Conservation (phyloP, 768 basidiomycete genomes). For the Cystobasidium tubakii region DNA sequence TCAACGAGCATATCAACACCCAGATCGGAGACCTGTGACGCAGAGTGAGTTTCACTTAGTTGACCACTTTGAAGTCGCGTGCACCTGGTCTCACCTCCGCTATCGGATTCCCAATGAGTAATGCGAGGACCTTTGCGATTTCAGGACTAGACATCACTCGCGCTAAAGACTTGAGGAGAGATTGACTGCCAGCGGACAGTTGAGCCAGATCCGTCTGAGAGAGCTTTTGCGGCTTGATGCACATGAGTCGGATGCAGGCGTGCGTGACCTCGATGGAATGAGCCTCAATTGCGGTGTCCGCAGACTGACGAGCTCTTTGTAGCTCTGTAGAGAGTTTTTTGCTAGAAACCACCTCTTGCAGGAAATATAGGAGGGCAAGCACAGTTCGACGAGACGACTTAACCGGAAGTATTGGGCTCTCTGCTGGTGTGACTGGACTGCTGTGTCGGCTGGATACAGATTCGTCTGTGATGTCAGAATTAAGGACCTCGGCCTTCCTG, state of each 20-base stretch:
- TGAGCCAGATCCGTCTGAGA: constrained; percentile 35
- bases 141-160: neutral
- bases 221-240: constrained; percentile 38
- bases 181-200: constrained; percentile 24
- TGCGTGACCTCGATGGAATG: neutral
- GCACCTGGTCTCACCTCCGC: neutral
- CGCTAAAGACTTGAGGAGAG: neutral
- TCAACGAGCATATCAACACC: neutral
- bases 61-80: too few species aligned
- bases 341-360: constrained; percentile 47
- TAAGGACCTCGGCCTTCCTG: constrained; percentile 55
- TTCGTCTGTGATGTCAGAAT: constrained; percentile 46
- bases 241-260: neutral
- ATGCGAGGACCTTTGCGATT: neutral
- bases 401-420: constrained; percentile 50
- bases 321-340: constrained; percentile 40
- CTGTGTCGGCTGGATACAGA: constrained; percentile 39
- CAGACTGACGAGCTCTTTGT: neutral
- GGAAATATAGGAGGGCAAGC: constrained; percentile 63
- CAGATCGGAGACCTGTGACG: neutral
- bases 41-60: neutral
- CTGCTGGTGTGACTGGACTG: constrained; percentile 27
- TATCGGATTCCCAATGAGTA: neutral
- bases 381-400: constrained; percentile 50
- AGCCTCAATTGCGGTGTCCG: neutral